Evolutionary conservation across 2,329 filamentous ascomycete species (phyloP).

Genomic region (Ceratocystis diversiconidia): DNA sequence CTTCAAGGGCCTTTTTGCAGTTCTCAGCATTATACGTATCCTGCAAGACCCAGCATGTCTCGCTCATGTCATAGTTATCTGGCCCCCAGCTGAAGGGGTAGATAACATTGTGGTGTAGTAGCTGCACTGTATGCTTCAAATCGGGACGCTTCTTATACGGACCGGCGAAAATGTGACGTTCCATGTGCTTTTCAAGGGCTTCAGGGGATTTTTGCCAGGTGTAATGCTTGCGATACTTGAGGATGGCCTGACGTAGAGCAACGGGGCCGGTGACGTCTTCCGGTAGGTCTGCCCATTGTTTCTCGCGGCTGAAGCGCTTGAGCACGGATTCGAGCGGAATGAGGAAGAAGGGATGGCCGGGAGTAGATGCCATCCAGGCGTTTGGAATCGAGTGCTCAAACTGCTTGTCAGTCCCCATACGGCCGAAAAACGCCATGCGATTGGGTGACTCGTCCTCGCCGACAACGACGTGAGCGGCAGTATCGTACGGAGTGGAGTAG

Average conservation of each 20-base stretch:
- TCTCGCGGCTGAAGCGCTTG: constrained; percentile 6
- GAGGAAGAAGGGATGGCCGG: constrained; percentile 26
- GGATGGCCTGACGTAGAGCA: constrained; percentile 18
- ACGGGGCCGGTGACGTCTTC: constrained; percentile 19
- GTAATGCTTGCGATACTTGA: constrained; percentile 16
- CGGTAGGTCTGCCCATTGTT: constrained; percentile 5
- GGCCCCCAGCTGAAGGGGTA: constrained; percentile 23
- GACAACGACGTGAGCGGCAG: background rate
- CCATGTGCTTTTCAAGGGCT: constrained; percentile 10
- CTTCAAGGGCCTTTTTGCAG: constrained; percentile 21
- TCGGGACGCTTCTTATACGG: constrained; percentile 6
- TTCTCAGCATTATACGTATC: constrained; percentile 18
- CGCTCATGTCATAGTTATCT: constrained; percentile 16
- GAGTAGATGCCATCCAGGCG: constrained; percentile 27
- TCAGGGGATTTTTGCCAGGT: background rate
- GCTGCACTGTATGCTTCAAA: constrained; percentile 18
- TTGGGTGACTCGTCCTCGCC: constrained; percentile 3
- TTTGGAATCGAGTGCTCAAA: constrained; percentile 27
- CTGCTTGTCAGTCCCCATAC: constrained; percentile 24
- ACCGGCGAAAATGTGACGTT: constrained; percentile 4
- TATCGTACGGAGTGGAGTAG: constrained; percentile 18
- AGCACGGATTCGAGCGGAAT: constrained; percentile 21
- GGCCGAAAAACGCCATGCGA: constrained; percentile 23
- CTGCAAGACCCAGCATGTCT: constrained; percentile 20
- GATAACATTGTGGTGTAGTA: constrained; percentile 21